phyloP scores from a whole-genome alignment of 768 basidiomycete genomes.

The Tylopilus rubrobrunneus region DNA sequence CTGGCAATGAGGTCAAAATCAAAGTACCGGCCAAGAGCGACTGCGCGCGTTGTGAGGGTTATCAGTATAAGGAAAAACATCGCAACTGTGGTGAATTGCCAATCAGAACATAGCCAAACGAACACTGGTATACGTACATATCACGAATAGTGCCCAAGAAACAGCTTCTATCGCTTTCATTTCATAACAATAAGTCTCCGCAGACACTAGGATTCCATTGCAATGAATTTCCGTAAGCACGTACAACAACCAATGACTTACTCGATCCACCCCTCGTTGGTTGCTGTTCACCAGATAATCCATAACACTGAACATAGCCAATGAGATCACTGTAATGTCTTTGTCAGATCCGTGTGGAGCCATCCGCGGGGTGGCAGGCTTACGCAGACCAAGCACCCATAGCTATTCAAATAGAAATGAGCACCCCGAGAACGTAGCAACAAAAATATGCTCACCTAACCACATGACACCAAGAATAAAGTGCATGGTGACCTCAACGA shows the following conservation, averaged over 20 bases:
- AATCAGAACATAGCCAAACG: background rate
- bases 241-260: conserved; percentile 29
- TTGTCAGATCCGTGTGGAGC: conserved; percentile 2
- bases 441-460: conserved; percentile 49
- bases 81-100: conserved; percentile 28
- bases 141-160: conserved; percentile 69
- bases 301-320: conserved; percentile 58
- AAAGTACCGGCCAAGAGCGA: conserved; percentile 30
- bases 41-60: conserved; percentile 44
- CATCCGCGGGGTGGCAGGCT: background rate
- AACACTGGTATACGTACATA: conserved; percentile 34
- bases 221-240: conserved; percentile 3
- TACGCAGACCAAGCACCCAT: conserved; percentile 68
- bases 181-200: conserved; percentile 62
- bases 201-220: conserved; percentile 43
- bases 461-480: conserved; percentile 61
- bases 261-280: conserved; percentile 54
- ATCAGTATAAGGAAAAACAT: conserved; percentile 55
- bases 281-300: conserved; percentile 38
- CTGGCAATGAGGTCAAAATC: background rate
- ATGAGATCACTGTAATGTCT: conserved; percentile 61
- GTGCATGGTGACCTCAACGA: conserved; percentile 52
- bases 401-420: conserved; percentile 39
- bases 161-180: conserved; percentile 78
- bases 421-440: background rate